Evolutionary conservation across 495 filamentous ascomycete genomes (phyloP), one percentile per base, ranked within the genome.

Genomic region (Aspergillus incahuasiensis): DNA sequence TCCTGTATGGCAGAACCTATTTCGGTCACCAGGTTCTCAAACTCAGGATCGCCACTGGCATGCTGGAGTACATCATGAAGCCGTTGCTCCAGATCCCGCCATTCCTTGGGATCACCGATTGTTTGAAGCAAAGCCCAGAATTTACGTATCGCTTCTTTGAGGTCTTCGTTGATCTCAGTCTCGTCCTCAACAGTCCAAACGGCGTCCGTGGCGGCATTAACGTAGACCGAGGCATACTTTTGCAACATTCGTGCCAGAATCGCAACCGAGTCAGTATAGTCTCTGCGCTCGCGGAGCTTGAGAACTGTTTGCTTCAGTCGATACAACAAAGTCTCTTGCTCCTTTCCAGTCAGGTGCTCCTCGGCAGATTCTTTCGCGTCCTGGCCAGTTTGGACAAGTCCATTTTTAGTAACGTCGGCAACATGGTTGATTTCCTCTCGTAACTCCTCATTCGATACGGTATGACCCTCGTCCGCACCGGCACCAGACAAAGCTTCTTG

Each of bases 211-310:
- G 82, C 80, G 3, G 85, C 87, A 53, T 80, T 82, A 5, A 89
- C 86, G 66, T 96, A 96, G 12, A 84, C 71, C 57, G 83, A 77
- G 24, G 85, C 87, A 63, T 96, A 96, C 32, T 85, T 82, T 62
- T 90, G 83, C 42, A 96, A 76, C 42, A 97, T 75, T 3, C 87
- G 71, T 4, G 83, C 80, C 39, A 97, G 63, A 0, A 87, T 92
- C 1, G 87, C 86, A 4, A 96, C 89, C 0, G 90, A 95, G 52
- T 95, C 86, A 0, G 84, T 83, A 65, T 96, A 96, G 62, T 95
- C 89, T 21, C 79, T 80, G 15, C 88, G 82, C 60, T 88, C 76
- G 22, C 90, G 77, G 16, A 97, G 79, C 48, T 85, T 89, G 21
- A 81, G 30, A n/a, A 97, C 85, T 0, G 85, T 81, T 58, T 85